Evolutionary conservation across 441 rosid genomes (phyloP).

Genomic region (Corymbia calophylla): DNA sequence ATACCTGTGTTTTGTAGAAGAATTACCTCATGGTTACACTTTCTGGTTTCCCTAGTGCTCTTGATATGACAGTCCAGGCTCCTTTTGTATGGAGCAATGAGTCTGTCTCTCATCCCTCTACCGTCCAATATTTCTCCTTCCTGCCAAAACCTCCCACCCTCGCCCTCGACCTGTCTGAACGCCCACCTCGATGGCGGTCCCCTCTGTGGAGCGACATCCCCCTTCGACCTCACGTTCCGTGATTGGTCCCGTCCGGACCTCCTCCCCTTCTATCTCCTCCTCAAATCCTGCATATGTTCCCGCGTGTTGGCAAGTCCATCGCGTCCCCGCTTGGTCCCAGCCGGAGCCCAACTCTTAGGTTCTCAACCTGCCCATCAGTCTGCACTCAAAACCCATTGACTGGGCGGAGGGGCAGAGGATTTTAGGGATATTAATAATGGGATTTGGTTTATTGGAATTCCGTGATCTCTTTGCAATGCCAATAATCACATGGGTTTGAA

Average conservation of each 20-base stretch:
- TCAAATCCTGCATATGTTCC: neutral
- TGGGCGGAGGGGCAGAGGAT: too few relatives aligned
- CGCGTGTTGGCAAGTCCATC: neutral
- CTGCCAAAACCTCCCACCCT: neutral
- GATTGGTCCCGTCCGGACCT: neutral
- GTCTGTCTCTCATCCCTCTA: neutral
- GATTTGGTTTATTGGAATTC: too few relatives aligned
- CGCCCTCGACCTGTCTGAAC: slow-evolving; percentile 9
- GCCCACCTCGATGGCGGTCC: slow-evolving; percentile 37
- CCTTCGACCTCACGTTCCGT: slow-evolving; percentile 35
- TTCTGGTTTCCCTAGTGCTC: neutral
- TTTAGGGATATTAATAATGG: too few relatives aligned
- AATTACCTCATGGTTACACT: neutral
- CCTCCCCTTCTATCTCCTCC: neutral
- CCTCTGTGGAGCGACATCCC: slow-evolving; percentile 35
- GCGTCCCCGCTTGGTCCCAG: neutral
- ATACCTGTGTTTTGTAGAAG: neutral
- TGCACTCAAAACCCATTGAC: too few relatives aligned
- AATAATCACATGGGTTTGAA: too few relatives aligned
- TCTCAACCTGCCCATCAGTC: neutral
- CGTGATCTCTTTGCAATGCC: too few relatives aligned
- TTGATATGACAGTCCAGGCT: neutral
- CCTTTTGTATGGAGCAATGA: neutral
- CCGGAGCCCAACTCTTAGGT: neutral
- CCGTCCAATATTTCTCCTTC: neutral